These are phyloP conservation scores for Strombidium stylifer DNA, from an alignment of 73 alveolate genomes.

Conservation along the genomic window DNA sequence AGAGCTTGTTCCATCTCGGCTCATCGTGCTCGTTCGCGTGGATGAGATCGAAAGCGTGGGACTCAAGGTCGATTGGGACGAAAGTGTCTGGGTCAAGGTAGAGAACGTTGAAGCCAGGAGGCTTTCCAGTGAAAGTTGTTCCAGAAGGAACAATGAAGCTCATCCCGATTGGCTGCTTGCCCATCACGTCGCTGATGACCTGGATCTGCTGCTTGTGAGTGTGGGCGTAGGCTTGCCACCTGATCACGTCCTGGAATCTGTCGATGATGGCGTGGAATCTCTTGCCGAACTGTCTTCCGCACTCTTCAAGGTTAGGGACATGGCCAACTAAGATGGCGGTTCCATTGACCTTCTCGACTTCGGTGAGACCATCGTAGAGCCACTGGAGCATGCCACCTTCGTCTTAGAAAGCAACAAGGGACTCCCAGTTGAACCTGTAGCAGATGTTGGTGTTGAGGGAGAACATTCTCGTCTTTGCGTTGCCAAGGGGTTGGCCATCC, in stretches of 20 bases:
- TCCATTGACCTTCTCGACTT: slow-evolving; percentile 2
- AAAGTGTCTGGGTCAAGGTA: slow-evolving; percentile 33
- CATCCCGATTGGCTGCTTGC: slow-evolving; percentile 15
- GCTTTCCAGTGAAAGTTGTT: slow-evolving; percentile 13
- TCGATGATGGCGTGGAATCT: slow-evolving; percentile 23
- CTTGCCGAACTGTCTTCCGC: neutral
- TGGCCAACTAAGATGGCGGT: slow-evolving; percentile 26
- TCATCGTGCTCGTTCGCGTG: slow-evolving; percentile 12
- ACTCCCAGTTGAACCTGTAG: slow-evolving; percentile 30
- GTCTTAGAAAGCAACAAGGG: slow-evolving; percentile 17
- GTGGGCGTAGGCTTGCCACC: slow-evolving; percentile 14
- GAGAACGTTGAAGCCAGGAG: slow-evolving; percentile 45
- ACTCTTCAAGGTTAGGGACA: slow-evolving; percentile 1
- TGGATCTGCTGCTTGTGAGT: slow-evolving; percentile 10
- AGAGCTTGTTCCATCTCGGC: slow-evolving; percentile 21
- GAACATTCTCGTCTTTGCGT: slow-evolving; percentile 25
- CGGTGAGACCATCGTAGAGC: slow-evolving; percentile 18
- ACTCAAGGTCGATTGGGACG: slow-evolving; percentile 37
- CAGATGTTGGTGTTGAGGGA: slow-evolving; percentile 54
- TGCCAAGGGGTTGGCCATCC: neutral
- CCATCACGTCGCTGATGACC: neutral
- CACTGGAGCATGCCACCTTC: slow-evolving; percentile 35
- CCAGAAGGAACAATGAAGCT: slow-evolving; percentile 17
- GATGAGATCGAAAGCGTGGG: slow-evolving; percentile 24
- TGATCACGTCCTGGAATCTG: slow-evolving; percentile 26